These are phyloP conservation scores for Eucalyptus regnans DNA, from an alignment of 345 rosid species.

Conservation along the genomic window DNA sequence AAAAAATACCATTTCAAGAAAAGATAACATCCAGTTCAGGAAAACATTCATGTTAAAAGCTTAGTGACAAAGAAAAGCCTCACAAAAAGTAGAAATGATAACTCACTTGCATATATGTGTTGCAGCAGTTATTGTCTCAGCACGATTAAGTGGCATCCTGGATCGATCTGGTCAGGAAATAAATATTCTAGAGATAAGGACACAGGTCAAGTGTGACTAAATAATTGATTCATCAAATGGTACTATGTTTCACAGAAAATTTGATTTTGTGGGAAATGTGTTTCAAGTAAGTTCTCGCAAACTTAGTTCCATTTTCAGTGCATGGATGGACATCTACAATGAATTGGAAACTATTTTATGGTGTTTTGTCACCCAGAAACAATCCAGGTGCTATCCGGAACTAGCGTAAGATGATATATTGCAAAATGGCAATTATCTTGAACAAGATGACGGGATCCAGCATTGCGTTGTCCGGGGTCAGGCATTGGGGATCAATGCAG, in stretches of 20 bases:
- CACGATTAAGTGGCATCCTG: slow-evolving; percentile 67
- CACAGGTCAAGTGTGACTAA: neutral
- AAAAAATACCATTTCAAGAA: neutral
- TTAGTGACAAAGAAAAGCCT: neutral
- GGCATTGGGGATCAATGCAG: neutral
- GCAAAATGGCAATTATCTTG: neutral
- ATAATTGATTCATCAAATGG: neutral
- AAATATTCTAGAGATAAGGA: neutral
- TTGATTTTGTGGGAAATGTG: neutral
- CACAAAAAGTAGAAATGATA: neutral
- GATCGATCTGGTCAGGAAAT: slow-evolving; percentile 41
- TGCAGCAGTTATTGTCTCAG: slow-evolving; percentile 55
- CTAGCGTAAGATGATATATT: neutral
- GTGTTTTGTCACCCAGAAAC: neutral
- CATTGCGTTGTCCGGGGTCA: neutral
- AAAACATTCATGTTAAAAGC: neutral
- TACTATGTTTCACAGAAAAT: neutral
- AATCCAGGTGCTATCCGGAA: neutral
- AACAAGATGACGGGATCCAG: neutral
- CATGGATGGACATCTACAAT: neutral
- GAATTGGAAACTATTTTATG: neutral
- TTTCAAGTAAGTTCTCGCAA: neutral
- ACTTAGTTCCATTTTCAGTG: neutral
- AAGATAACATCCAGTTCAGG: neutral
- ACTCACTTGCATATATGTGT: slow-evolving; percentile 82